Evolutionary conservation across 139 green algal genomes (phyloP).

Genomic region (Helicosporidium sp.): DNA sequence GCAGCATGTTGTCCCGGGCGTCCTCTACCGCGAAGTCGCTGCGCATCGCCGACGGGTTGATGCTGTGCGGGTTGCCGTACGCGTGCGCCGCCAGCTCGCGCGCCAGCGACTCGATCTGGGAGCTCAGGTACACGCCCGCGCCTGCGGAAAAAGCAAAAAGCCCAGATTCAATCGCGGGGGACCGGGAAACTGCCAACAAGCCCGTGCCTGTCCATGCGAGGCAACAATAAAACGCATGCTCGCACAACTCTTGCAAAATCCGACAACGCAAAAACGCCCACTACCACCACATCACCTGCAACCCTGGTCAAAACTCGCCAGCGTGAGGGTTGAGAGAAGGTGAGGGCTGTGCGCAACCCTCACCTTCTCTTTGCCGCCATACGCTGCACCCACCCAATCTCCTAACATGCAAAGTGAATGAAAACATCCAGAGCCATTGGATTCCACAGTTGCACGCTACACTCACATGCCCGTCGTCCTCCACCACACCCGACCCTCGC

Average conservation of each 20-base stretch:
- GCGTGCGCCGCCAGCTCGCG: conserved; percentile 24
- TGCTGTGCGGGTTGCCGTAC: conserved; percentile 54
- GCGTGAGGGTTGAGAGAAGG: too few species aligned
- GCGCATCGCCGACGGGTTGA: conserved; percentile 37
- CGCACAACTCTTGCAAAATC: not conserved
- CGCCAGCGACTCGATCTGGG: not conserved
- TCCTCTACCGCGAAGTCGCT: conserved; percentile 21
- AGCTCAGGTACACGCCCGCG: conserved; percentile 6
- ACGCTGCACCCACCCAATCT: too few species aligned
- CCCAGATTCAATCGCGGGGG: too few species aligned
- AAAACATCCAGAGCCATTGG: too few species aligned
- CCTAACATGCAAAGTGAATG: too few species aligned
- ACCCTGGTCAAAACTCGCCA: too few species aligned
- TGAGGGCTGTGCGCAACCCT: too few species aligned
- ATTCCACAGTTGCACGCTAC: not conserved
- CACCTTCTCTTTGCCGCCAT: too few species aligned
- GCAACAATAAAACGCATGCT: not conserved
- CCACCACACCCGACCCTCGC: too few species aligned
- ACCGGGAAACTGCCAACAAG: too few species aligned
- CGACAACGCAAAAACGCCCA: not conserved
- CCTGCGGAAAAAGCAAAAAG: not conserved
- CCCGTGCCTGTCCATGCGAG: too few species aligned
- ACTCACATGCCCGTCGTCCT: not conserved
- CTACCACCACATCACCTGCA: not conserved
- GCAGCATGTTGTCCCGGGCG: conserved; percentile 12